Conservation (phyloP, 2,329 filamentous ascomycete genomes). For the Blastomyces percursus region DNA sequence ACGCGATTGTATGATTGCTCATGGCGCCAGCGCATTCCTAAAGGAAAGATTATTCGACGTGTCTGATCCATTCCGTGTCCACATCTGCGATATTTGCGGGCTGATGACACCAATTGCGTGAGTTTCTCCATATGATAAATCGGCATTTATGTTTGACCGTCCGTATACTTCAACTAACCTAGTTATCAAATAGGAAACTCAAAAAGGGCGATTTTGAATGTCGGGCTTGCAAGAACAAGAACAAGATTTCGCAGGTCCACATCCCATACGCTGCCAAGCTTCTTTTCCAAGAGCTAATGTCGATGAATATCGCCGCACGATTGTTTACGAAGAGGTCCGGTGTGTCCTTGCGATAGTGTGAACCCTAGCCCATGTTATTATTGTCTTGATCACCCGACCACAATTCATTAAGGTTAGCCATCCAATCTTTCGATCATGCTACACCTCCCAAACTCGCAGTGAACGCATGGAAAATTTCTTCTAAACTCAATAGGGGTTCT, state of each 20-base stretch:
- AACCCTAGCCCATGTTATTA: not conserved
- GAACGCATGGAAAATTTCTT: not conserved
- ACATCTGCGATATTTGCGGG: constrained; percentile 97
- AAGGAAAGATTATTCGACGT: constrained; percentile 97
- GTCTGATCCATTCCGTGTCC: constrained; percentile 93
- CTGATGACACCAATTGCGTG: constrained; percentile 99
- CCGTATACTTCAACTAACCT: constrained; percentile 6
- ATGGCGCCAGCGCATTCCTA: constrained; percentile 89
- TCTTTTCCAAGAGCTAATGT: constrained; percentile 92
- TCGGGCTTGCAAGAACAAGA: constrained; percentile 97
- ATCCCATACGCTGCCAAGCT: constrained; percentile 97
- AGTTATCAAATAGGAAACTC: constrained; percentile 53
- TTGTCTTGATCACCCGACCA: not conserved
- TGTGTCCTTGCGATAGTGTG: constrained; percentile 30
- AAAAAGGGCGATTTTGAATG: constrained; percentile 96
- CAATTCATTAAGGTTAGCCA: not conserved
- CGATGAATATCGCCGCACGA: constrained; percentile 96
- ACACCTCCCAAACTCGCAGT: not conserved
- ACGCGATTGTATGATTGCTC: constrained; percentile 99
- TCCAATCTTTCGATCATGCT: not conserved
- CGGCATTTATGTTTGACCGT: constrained; percentile 18
- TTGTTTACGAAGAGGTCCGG: constrained; percentile 72
- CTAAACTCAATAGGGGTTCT: not conserved
- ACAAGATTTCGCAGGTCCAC: constrained; percentile 92
- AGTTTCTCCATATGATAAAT: constrained; percentile 38